A percentile compares a stretch with the other conserved stretches of the same genome.
phyloP scores from a whole-genome alignment of 345 rosid species.

The Citrus glauca region DNA sequence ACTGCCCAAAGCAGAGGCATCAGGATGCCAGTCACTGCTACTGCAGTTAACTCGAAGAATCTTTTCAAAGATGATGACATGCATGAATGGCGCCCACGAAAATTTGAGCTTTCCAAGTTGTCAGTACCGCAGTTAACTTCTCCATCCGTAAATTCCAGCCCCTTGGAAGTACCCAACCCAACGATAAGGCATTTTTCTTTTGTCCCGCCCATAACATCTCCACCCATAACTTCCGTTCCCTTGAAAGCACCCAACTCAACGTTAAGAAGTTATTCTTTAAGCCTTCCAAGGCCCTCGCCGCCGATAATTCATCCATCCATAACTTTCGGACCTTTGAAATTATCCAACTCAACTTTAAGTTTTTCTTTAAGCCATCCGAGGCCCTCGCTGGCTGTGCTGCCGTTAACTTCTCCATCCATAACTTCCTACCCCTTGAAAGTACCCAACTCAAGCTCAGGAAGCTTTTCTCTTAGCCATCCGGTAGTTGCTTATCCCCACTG shows the following conservation, averaged over 20 bases:
- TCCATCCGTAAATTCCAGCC: not conserved
- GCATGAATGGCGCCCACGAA: constrained; percentile 28
- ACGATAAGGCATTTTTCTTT: not conserved
- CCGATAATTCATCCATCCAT: not conserved
- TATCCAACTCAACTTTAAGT: not conserved
- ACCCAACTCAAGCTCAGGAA: not conserved
- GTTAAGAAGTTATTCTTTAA: not conserved
- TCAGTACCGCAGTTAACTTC: not conserved
- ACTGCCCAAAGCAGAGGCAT: constrained; percentile 6
- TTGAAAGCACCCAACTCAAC: not conserved
- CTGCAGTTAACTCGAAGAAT: constrained; percentile 12
- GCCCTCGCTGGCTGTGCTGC: not conserved
- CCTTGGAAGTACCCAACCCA: not conserved
- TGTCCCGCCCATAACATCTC: not conserved
- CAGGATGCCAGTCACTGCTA: constrained; percentile 1
- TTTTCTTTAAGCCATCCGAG: not conserved
- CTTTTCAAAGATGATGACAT: constrained; percentile 29
- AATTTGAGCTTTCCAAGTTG: not conserved
- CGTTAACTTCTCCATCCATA: not conserved
- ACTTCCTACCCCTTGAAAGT: not conserved
- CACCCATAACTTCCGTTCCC: not conserved
- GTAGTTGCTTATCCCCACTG: not conserved
- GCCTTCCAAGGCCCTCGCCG: not conserved
- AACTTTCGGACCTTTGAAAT: not conserved
- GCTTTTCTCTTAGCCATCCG: not conserved